A percentile compares a stretch with the other conserved stretches of the same genome.
Conservation (phyloP, 208 protist species). For the Kentomonas sorsogonicus region DNA sequence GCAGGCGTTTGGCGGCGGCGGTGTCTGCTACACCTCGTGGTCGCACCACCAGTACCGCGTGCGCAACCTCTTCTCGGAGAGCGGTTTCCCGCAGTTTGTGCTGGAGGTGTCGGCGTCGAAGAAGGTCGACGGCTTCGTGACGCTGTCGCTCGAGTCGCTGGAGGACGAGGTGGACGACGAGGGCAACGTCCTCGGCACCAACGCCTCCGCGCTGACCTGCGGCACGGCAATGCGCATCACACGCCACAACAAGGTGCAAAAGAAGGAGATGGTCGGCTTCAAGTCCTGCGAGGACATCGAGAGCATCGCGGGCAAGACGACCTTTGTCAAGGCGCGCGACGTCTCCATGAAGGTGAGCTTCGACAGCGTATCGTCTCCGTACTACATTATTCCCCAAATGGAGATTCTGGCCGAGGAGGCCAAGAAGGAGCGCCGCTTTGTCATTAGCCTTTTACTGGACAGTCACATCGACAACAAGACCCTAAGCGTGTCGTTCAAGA, state of each 20-base stretch:
- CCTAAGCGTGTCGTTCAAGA: conserved; percentile 40
- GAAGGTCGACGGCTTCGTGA: conserved; percentile 30
- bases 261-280: conserved; percentile 15
- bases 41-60: conserved; percentile 41
- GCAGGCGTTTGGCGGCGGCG: conserved; percentile 54
- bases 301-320: conserved; percentile 15
- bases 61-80: conserved; percentile 24
- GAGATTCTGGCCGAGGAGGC: conserved; percentile 1
- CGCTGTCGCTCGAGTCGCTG: conserved; percentile 26
- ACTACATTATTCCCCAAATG: conserved; percentile 31
- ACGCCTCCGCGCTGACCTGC: conserved; percentile 14
- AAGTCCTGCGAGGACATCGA: conserved; percentile 41
- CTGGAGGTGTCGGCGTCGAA: conserved; percentile 31
- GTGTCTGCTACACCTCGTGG: conserved; percentile 55
- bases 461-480: conserved; percentile 11
- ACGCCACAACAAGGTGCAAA: conserved; percentile 10
- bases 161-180: conserved; percentile 24
- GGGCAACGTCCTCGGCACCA: conserved; percentile 13
- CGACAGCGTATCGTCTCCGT: conserved; percentile 22
- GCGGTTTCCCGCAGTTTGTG: conserved; percentile 24
- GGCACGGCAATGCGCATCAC: conserved; percentile 22
- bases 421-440: conserved; percentile 19
- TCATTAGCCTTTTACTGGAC: conserved; percentile 20
- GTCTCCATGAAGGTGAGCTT: conserved; percentile 42
- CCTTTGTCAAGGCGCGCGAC: conserved; percentile 26